phyloP scores from a whole-genome alignment of 306 rosid species.

The Rubus parviflorus region DNA sequence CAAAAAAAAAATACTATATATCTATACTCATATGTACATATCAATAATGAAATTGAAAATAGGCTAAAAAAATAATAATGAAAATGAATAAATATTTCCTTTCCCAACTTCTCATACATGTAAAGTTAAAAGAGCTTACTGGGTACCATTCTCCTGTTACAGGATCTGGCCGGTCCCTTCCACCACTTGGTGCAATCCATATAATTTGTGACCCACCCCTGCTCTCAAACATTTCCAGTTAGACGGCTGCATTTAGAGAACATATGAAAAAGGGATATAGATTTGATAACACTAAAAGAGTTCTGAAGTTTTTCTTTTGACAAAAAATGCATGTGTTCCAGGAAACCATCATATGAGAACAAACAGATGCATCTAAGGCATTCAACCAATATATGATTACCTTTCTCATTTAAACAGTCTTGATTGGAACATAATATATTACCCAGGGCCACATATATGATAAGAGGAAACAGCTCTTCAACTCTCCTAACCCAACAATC shows the following conservation, averaged over 20 bases:
- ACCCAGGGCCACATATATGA: neutral
- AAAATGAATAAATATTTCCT: too few species aligned
- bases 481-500: neutral
- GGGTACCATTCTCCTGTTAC: slow-evolving; percentile 70
- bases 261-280: slow-evolving; percentile 2
- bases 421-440: neutral
- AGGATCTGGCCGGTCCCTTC: slow-evolving; percentile 88
- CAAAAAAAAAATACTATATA: neutral
- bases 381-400: neutral
- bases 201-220: slow-evolving; percentile 90
- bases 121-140: slow-evolving; percentile 53
- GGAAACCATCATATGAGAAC: neutral
- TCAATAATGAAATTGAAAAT: neutral
- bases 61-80: too few species aligned
- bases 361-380: slow-evolving; percentile 7
- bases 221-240: slow-evolving; percentile 20
- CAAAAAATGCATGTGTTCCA: neutral
- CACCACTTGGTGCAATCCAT: slow-evolving; percentile 99
- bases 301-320: neutral
- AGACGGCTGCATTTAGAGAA: slow-evolving; percentile 21
- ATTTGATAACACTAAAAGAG: slow-evolving; percentile 4
- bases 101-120: neutral
- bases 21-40: neutral
- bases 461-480: neutral
- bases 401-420: neutral